Base-by-base conservation (phyloP, 495 filamentous ascomycete species). In the Annulohypoxylon nitens region DNA sequence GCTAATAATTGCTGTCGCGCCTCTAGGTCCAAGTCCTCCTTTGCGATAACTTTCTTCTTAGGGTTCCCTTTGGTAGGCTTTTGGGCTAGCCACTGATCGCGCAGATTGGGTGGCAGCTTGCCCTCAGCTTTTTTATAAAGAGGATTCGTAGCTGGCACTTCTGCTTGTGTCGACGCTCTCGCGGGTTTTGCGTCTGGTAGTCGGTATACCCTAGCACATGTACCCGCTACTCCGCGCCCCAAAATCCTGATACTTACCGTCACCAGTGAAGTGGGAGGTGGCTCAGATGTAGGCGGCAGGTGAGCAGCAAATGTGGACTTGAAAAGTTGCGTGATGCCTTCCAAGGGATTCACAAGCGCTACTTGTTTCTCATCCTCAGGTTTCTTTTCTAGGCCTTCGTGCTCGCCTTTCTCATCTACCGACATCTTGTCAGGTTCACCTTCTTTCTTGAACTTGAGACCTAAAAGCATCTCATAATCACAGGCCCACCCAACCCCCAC, bases 401-500 rank as follows among this genome's bases (percentile, higher is more conserved):
- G 75, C 43, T 72, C 30, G 16, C 76, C 76, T 75, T 78, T 78
- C 18, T 37, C 37, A 37, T 80, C 75, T 18, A 69, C n/a, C 8
- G 47, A 30, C 57, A 69, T 70, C 43, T 68, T 63, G 25, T 74
- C 65, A n/a, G 67, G 54, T 4, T 90, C 39, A 7, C 60, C 59
- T 20, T 58, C 33, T 10, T 60, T 53, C 3, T 30, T 6, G 5
- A 30, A 6, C 5, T 60, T 47, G 23, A 83, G 72, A 0, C 78
- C 77, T 59, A 85, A 81, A 20, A 96, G 84, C 64, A 82, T 81
- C 70, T 93, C 91, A 87, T 94, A 98, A 76, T 98, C 95, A 83
- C 95, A 98, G 16, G 89, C 88, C 89, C 93, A 94, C 1, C 94
- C 94, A 59, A 85, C 79, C 2, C 96, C 96, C 45, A 97, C 78